Percentiles rank a stretch among this genome's conserved stretches.
Conservation (phyloP, 352 stramenopile genomes). For the Blastocystis sp. region DNA sequence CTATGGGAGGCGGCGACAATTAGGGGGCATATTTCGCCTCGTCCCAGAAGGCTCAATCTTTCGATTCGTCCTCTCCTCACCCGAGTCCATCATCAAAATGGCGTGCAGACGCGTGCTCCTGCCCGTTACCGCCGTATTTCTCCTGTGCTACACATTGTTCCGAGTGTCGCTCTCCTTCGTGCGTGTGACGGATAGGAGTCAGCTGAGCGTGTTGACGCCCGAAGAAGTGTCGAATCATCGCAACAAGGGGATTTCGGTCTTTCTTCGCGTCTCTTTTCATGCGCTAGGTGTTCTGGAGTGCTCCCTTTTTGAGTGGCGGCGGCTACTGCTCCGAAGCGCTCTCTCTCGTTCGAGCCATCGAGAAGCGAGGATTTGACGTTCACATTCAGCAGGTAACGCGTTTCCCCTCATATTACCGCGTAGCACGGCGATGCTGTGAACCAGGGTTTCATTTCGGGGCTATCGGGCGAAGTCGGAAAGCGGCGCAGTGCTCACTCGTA, state of each 20-base stretch:
- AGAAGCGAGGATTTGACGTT: constrained; percentile 68
- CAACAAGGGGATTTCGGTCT: constrained; percentile 49
- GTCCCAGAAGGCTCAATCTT: neutral
- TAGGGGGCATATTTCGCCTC: neutral
- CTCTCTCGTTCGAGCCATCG: constrained; percentile 83
- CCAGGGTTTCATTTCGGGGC: constrained; percentile 75
- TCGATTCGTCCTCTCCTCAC: neutral
- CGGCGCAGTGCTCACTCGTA: neutral
- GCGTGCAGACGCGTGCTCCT: neutral
- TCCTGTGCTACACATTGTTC: neutral
- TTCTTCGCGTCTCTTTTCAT: neutral
- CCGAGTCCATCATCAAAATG: neutral
- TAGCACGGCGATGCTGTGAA: constrained; percentile 79
- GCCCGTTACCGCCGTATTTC: neutral
- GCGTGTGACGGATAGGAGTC: neutral
- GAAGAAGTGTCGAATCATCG: neutral
- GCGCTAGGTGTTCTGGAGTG: constrained; percentile 83
- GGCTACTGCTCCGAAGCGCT: constrained; percentile 89
- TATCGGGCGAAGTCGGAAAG: constrained; percentile 16
- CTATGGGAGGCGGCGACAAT: neutral
- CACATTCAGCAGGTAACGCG: constrained; percentile 35
- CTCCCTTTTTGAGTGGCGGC: constrained; percentile 87
- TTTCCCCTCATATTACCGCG: constrained; percentile 66
- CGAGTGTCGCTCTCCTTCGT: neutral
- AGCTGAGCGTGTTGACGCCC: neutral